Base-by-base conservation (phyloP, 2,329 filamentous ascomycete genomes). In the Claviceps sp. region DNA sequence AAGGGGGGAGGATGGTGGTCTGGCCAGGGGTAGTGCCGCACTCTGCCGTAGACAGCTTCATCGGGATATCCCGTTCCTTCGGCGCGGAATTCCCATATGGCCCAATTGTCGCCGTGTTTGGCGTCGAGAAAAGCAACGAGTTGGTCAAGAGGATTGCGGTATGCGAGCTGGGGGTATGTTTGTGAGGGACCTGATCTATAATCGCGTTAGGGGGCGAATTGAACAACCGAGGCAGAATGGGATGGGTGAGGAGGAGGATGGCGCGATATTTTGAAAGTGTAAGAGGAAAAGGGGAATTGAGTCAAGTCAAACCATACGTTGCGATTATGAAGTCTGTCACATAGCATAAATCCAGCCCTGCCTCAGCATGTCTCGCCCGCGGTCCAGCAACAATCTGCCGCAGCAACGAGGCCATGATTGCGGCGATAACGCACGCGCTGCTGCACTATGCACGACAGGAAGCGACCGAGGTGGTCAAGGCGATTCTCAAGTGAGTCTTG, bases 1-100 rank as follows among this genome's bases (percentile, higher is more conserved):
- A 98, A 98, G 0, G 93, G 93, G 50, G 93, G 93, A 3, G 93
- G 93, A 64, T 98, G 93, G 64, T 98, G 93, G 64, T 98, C 93
- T 0, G 93, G 93, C 82, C 88, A 98, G 0, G 93, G 93, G 62
- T 90, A 97, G 68, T 98, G 93, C 56, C 85, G 80, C 56, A 97
- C 83, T 3, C 90, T 78, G 37, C 80, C 77, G 64, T 95, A 88
- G 1, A 98, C 91, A 53, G 90, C 86, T 17, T 82, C 79, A 63
- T 98, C 93, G 0, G 89, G 89, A 62, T 98, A 98, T 1, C 93
- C 93, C 0, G 93, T 96, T 5, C 93, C 93, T 66, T 98, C 93
- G 38, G 89, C 93, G 45, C 93, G 83, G 61, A 98, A 98, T 69
- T 98, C 93, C 88, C 91, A 98, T 61, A 98, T 95, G 3, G 85